These are phyloP conservation scores for Telopea speciosissima DNA, from an alignment of 177 flowering plant genomes.

Conservation along the genomic window DNA sequence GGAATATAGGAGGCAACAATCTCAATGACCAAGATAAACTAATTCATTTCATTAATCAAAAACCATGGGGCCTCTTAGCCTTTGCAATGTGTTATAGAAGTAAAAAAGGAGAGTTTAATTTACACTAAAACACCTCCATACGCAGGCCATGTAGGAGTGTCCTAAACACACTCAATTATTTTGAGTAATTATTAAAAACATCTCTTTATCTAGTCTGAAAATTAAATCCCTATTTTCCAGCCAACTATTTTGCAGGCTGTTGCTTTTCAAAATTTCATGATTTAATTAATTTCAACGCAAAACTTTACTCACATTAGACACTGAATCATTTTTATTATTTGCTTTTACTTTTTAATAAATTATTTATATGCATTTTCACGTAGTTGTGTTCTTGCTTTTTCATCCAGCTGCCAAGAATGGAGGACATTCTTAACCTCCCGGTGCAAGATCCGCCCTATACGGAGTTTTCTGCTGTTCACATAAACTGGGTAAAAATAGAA, in stretches of 20 bases:
- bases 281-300: not conserved
- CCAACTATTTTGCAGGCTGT: not conserved
- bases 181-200: no score
- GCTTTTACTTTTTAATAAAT: not conserved
- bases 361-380: not conserved
- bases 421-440: conserved; percentile 53
- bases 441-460: conserved; percentile 53
- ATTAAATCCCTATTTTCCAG: no score
- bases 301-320: not conserved
- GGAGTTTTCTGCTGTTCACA: conserved; percentile 50
- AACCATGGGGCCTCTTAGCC: no score
- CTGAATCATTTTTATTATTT: not conserved
- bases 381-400: conserved; percentile 5
- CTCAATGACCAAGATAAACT: no score
- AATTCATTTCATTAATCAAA: no score
- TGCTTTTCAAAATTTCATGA: not conserved
- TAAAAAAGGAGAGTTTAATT: no score
- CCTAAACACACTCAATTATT: no score
- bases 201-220: no score
- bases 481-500: conserved; percentile 51
- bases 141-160: no score
- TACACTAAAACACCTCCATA: no score
- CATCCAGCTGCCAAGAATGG: conserved; percentile 52
- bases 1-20: no score
- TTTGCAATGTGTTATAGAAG: no score